Conservation (phyloP, 768 basidiomycete species). For the Sarcomyxa edulis region DNA sequence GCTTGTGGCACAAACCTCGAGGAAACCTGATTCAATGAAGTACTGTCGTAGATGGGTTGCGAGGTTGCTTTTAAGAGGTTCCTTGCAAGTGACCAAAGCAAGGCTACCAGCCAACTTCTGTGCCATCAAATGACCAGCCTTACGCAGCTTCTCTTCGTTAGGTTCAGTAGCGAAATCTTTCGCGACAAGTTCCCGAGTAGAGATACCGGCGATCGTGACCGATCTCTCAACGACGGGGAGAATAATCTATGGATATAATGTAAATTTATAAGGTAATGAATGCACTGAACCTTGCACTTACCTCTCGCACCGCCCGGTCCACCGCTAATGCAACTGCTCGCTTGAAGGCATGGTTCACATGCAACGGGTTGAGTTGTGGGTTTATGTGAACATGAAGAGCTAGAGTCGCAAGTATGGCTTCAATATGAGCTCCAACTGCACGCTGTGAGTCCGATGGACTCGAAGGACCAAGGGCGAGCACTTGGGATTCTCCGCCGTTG, state of each 20-base stretch:
- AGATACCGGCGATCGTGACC: constrained; percentile 97
- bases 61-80: constrained; percentile 90
- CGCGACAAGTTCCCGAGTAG: constrained; percentile 88
- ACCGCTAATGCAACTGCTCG: constrained; percentile 87
- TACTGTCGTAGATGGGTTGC: constrained; percentile 82
- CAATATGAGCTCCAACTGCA: constrained; percentile 71
- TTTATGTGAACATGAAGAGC: constrained; percentile 73
- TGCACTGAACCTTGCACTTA: constrained; percentile 24
- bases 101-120: constrained; percentile 95
- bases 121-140: constrained; percentile 93
- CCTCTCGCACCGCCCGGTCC: constrained; percentile 93
- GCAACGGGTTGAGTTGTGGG: constrained; percentile 67
- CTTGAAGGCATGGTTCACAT: constrained; percentile 81
- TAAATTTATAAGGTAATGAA: too few species aligned
- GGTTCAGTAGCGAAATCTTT: constrained; percentile 96
- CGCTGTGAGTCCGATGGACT: constrained; percentile 63
- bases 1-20: constrained; percentile 69
- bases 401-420: constrained; percentile 69
- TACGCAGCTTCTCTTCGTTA: constrained; percentile 85
- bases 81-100: constrained; percentile 97
- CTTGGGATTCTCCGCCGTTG: constrained; percentile 48
- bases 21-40: constrained; percentile 84
- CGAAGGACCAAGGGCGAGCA: constrained; percentile 55
- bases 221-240: constrained; percentile 96
- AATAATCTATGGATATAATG: constrained; percentile 66